phyloP scores from a whole-genome alignment of 495 filamentous ascomycete species.

The Pyrenopolyporus hunteri region DNA sequence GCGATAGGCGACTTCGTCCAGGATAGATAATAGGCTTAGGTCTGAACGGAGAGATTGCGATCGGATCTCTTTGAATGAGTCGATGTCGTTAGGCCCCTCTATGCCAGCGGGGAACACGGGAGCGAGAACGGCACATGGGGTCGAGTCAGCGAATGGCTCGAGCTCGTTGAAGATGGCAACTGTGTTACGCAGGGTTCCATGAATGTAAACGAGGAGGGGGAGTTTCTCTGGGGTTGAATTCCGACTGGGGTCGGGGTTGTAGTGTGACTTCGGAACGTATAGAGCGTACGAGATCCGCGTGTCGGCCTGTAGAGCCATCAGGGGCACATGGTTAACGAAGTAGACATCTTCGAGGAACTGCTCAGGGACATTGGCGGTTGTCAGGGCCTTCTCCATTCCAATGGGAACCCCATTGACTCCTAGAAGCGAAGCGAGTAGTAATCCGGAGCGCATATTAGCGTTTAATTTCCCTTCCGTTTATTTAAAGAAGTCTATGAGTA shows the following conservation, averaged over 20 bases:
- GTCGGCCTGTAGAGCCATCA: conserved; percentile 25
- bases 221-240: conserved; percentile 8
- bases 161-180: conserved; percentile 18
- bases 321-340: conserved; percentile 28
- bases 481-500: too few relatives aligned
- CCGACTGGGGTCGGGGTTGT: conserved; percentile 18
- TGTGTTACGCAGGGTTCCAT: conserved; percentile 18
- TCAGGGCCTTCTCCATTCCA: conserved; percentile 53
- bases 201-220: conserved; percentile 29
- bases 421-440: conserved; percentile 10
- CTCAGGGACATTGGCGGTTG: conserved; percentile 27
- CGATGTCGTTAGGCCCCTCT: conserved; percentile 24
- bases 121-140: conserved; percentile 25
- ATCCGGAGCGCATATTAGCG: conserved; percentile 14
- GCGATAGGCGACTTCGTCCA: conserved; percentile 32
- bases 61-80: conserved; percentile 27
- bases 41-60: conserved; percentile 24
- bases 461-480: background rate
- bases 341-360: conserved; percentile 24
- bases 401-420: conserved; percentile 41
- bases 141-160: conserved; percentile 20
- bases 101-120: conserved; percentile 32
- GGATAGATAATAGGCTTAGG: conserved; percentile 13
- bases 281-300: conserved; percentile 34
- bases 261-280: conserved; percentile 28